Conservation (phyloP, 2,329 filamentous ascomycete genomes). For the Neofusicoccum sp. region DNA sequence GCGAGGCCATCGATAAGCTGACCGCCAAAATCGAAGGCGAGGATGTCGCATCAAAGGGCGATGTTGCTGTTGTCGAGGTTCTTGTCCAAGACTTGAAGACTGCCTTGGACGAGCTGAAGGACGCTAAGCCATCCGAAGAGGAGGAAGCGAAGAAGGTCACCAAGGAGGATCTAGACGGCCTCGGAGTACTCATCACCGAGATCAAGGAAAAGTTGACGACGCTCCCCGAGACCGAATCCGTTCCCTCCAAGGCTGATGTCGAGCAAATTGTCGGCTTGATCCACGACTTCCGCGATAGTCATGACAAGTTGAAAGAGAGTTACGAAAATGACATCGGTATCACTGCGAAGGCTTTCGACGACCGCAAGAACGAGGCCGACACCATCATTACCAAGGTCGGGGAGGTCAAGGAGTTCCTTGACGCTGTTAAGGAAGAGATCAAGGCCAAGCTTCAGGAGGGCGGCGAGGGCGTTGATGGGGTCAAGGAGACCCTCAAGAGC, state of each 20-base stretch:
- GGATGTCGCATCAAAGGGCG: slow-evolving; percentile 73
- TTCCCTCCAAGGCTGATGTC: slow-evolving; percentile 78
- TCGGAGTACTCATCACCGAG: slow-evolving; percentile 81
- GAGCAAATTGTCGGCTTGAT: slow-evolving; percentile 60
- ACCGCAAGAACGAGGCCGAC: slow-evolving; percentile 81
- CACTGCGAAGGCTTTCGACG: slow-evolving; percentile 77
- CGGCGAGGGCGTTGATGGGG: slow-evolving; percentile 63
- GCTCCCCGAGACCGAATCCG: slow-evolving; percentile 67
- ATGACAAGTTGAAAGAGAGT: slow-evolving; percentile 71
- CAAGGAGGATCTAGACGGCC: slow-evolving; percentile 78
- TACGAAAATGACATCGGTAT: slow-evolving; percentile 73
- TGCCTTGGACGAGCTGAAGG: slow-evolving; percentile 69
- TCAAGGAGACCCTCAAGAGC: slow-evolving; percentile 64
- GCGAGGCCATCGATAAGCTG: slow-evolving; percentile 70
- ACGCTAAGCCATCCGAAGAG: slow-evolving; percentile 51
- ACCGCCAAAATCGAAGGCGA: slow-evolving; percentile 64
- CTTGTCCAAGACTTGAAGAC: slow-evolving; percentile 77
- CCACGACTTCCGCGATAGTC: slow-evolving; percentile 57
- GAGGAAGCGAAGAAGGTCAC: slow-evolving; percentile 63
- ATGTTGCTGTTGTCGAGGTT: slow-evolving; percentile 74
- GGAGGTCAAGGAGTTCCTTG: slow-evolving; percentile 76
- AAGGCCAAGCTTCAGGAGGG: slow-evolving; percentile 78
- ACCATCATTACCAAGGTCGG: slow-evolving; percentile 76
- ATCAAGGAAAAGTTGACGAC: slow-evolving; percentile 77
- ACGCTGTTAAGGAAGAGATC: slow-evolving; percentile 76